These are phyloP conservation scores for Blakeslea trispora DNA, from an alignment of 371 early-diverging fungal genomes.

Conservation along the genomic window DNA sequence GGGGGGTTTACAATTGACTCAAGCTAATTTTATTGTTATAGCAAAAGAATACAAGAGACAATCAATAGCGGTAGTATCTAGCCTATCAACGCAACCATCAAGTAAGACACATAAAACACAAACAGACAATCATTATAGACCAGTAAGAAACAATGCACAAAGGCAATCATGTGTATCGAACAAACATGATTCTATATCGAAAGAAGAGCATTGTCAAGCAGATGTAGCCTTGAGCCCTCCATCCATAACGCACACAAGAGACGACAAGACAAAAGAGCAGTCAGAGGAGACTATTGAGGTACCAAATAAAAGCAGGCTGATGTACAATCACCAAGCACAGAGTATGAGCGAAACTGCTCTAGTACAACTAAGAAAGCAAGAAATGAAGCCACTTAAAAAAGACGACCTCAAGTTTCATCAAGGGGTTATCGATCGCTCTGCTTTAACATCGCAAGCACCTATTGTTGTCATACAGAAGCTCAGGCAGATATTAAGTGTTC, in stretches of 20 bases:
- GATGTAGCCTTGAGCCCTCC: not conserved
- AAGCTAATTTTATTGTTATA: not conserved
- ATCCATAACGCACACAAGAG: too few relatives aligned
- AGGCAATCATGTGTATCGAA: too few relatives aligned
- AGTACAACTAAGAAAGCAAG: slow-evolving; percentile 4
- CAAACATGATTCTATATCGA: not conserved
- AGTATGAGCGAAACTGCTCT: slow-evolving; percentile 9
- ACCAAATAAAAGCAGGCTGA: not conserved
- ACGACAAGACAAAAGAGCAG: not conserved
- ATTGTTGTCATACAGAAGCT: slow-evolving; percentile 68
- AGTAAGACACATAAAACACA: not conserved
- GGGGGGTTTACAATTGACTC: too few relatives aligned
- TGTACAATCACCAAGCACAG: not conserved
- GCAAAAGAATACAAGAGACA: slow-evolving; percentile 14
- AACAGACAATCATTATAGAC: too few relatives aligned
- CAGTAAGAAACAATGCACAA: too few relatives aligned
- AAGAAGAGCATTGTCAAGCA: slow-evolving; percentile 2
- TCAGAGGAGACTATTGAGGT: not conserved
- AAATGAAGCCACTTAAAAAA: slow-evolving; percentile 20
- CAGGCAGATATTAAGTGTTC: slow-evolving; percentile 57
- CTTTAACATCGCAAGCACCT: slow-evolving; percentile 72
- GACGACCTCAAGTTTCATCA: slow-evolving; percentile 66
- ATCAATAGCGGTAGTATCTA: not conserved
- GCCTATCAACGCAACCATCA: slow-evolving; percentile 6
- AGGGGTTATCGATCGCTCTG: slow-evolving; percentile 76